Conservation (phyloP, 2,329 filamentous ascomycete species). For the Cryoendolithus antarcticus region DNA sequence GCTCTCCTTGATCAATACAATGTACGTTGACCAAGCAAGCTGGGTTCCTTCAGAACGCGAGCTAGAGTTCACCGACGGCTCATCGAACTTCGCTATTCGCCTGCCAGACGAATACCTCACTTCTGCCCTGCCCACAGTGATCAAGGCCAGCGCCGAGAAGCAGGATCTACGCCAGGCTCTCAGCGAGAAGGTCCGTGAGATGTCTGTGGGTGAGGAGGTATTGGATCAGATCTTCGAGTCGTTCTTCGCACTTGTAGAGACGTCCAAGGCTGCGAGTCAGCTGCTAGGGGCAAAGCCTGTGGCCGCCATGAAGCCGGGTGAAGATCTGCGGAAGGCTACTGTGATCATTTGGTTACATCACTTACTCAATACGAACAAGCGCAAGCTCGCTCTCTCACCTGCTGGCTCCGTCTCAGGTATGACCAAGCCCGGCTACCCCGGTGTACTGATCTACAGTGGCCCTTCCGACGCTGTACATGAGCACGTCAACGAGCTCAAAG, state of each 20-base stretch:
- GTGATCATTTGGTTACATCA: conserved; percentile 36
- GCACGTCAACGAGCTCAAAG: conserved; percentile 31
- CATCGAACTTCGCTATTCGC: conserved; percentile 19
- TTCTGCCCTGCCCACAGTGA: conserved; percentile 25
- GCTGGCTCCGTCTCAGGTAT: conserved; percentile 25
- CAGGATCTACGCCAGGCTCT: conserved; percentile 25
- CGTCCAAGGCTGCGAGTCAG: conserved; percentile 1
- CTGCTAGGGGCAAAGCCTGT: neutral
- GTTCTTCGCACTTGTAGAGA: conserved; percentile 24
- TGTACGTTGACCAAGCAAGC: conserved; percentile 31
- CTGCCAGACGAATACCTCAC: conserved; percentile 28
- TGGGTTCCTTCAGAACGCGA: conserved; percentile 25
- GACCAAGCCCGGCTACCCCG: conserved; percentile 36
- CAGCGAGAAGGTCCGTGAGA: conserved; percentile 17
- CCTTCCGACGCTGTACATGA: conserved; percentile 25
- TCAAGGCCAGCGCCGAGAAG: conserved; percentile 25
- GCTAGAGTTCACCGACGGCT: conserved; percentile 22
- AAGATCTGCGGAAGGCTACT: conserved; percentile 17
- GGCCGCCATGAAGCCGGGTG: neutral
- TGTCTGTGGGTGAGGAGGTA: conserved; percentile 27
- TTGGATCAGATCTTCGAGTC: conserved; percentile 30
- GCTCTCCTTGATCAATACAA: conserved; percentile 30
- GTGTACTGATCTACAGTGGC: conserved; percentile 32
- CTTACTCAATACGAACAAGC: conserved; percentile 33
- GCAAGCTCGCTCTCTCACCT: conserved; percentile 31